Evolutionary conservation across 2,329 filamentous ascomycete genomes (phyloP), one percentile per base, ranked within the genome.

Genomic region (Cladosporium halotolerans): DNA sequence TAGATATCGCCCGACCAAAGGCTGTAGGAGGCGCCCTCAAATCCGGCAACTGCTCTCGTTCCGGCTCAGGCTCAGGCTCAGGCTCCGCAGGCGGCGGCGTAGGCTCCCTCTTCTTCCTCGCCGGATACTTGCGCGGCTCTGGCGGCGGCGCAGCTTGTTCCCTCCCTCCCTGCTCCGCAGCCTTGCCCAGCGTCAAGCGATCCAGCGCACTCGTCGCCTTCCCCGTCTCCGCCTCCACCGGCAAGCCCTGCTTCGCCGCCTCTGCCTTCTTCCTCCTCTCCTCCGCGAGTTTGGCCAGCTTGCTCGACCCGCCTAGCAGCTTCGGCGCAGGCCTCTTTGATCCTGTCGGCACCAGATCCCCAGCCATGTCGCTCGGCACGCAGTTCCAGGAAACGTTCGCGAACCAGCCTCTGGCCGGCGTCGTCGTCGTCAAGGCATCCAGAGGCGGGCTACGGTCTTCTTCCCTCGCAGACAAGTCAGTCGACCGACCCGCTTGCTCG

Each of bases 211-310:
- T 60, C 16, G 57, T 86, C 51, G 83, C 85, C 61, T 85, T 87
- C 72, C 96, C 97, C 60, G 79, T 79, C 50, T 83, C 80, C 49
- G 82, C 80, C 59, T 46, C 43, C 4, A n/a, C 36, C 14, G 45
- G 32, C n/a, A 34, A 39, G 14, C 42, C 45, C 16, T 44, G 43
- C 33, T 33, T 44, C n/a, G 60, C 48, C 7, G 66, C 64, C 31
- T 83, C 84, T 11, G 83, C 84, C 69, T 90, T 95, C 71, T 88
- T 91, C 68, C 90, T 91, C 28, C 90, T 80, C 51, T 88, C 86
- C 33, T 89, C 89, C 48, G 92, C 91, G 40, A 99, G 75, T 45
- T 89, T 89, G 62, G 95, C 92, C 43, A 99, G 76, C 65, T 99
- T 99, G 4, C 92, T 95, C 8, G 83, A 80, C 33, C 93, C 95